Evolutionary conservation across 2,329 filamentous ascomycete species (phyloP), one percentile per base, ranked within the genome.

Genomic region (Cladosporium sphaerospermum): DNA sequence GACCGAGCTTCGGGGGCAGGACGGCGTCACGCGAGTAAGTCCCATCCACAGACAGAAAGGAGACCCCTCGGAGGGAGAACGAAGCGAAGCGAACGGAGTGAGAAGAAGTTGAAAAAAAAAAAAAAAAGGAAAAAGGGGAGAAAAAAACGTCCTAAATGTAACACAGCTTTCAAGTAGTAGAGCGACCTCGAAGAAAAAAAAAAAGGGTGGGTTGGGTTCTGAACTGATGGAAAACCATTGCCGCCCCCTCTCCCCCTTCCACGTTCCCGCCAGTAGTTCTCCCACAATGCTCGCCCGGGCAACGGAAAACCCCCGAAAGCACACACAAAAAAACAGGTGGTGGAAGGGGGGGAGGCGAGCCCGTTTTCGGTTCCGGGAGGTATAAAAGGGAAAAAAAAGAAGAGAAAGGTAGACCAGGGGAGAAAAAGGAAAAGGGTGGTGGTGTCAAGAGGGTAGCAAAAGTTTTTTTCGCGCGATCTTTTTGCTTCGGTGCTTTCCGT

Each of bases 351-450:
- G 10, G n/a, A 36, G 9, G n/a, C 34, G 34, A 9, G 34, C 34
- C 16, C 16, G 16, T 18, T 28, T 28, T 28, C 37, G 44, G 42
- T 55, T 40, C 44, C 23, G 28, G 19, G 52, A 53, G 39, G 42
- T 28, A 45, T 49, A 33, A 53, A 52, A 53, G 49, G 34, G 45
- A 55, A 37, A 28, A 46, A 47, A 16, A 16, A 47, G 39, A 36
- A 32, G 10, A 54, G 14, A 28, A 28, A 13, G n/a, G 16, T 39
- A 47, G 34, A 36, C 34, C 23, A 28, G 23, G 34, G 10, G 9
- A 28, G 18, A 7, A 45, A 46, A 36, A 34, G 28, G 36, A 47
- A 47, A 47, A 47, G 34, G 32, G 14, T 46, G 32, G 31, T 46
- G 44, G 14, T 46, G 44, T 46, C 44, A 46, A 46, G 32, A 46